A percentile compares a stretch with the other conserved stretches of the same genome.
phyloP scores from a whole-genome alignment of 1,139 yeast genomes.

The Pichia cactophila region DNA sequence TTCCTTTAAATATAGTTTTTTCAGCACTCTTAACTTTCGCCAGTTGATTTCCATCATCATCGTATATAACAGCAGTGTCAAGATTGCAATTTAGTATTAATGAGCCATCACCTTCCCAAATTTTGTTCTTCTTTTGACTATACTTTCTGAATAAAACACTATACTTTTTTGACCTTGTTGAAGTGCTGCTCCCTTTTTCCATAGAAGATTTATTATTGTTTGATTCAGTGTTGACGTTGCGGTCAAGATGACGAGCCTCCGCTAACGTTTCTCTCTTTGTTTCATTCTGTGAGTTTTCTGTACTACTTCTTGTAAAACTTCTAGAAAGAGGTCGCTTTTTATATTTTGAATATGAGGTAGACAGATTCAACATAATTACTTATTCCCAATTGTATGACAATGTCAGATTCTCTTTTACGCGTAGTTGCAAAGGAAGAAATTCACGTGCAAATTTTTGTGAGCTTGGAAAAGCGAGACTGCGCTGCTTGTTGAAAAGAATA shows the following conservation, averaged over 20 bases:
- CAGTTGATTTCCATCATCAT: slow-evolving; percentile 19
- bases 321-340: not conserved
- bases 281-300: not conserved
- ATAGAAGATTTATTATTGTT: not conserved
- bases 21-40: slow-evolving; percentile 17
- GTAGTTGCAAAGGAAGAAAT: not conserved
- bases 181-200: not conserved
- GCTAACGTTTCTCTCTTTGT: not conserved
- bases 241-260: not conserved
- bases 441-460: not conserved
- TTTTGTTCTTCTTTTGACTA: slow-evolving; percentile 71
- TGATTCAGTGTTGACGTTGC: not conserved
- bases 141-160: slow-evolving; percentile 63
- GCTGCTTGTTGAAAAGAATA: not conserved
- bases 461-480: too few species aligned
- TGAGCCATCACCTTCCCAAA: slow-evolving; percentile 92
- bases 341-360: not conserved
- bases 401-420: not conserved
- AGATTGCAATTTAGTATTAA: slow-evolving; percentile 29
- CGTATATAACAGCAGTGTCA: slow-evolving; percentile 18
- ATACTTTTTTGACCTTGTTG: slow-evolving; percentile 17
- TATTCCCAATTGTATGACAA: not conserved
- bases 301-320: not conserved
- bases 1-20: slow-evolving; percentile 32
- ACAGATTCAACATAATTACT: not conserved